Percentiles rank a stretch among this genome's conserved stretches.
Conservation (phyloP, 139 green algal species). For the Chlamydomonas urium region DNA sequence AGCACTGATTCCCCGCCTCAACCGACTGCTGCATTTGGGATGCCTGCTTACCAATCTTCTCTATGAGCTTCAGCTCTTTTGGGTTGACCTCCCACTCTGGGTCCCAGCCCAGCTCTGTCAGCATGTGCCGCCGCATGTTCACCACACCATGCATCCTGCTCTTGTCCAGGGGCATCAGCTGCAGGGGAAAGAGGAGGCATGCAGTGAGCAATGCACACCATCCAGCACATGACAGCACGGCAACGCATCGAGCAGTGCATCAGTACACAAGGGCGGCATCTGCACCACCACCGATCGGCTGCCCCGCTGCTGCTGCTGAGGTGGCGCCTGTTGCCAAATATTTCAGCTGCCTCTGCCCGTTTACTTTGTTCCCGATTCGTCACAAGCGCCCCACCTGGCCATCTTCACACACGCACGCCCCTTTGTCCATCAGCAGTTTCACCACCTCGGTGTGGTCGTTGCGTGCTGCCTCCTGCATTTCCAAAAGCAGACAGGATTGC, state of each 20-base stretch:
- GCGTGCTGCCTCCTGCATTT: constrained; percentile 69
- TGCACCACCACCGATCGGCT: too few relatives aligned
- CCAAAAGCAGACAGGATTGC: too few relatives aligned
- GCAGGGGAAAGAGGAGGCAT: background rate
- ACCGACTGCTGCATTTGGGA: too few relatives aligned
- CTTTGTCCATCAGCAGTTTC: constrained; percentile 61
- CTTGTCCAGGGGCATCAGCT: constrained; percentile 53
- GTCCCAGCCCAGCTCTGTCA: constrained; percentile 60
- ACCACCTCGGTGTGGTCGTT: constrained; percentile 75
- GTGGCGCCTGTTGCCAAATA: too few relatives aligned
- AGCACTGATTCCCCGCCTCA: too few relatives aligned
- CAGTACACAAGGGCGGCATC: too few relatives aligned
- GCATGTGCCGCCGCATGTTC: constrained; percentile 39
- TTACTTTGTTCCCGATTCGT: too few relatives aligned
- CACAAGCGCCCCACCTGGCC: constrained; percentile 51
- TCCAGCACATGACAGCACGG: too few relatives aligned
- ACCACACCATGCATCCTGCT: constrained; percentile 57
- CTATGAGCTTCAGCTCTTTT: constrained; percentile 61
- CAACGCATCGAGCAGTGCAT: too few relatives aligned
- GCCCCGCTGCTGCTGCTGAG: too few relatives aligned
- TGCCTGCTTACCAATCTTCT: constrained; percentile 55
- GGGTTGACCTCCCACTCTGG: constrained; percentile 83
- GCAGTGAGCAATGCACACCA: too few relatives aligned
- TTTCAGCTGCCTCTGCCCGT: too few relatives aligned
- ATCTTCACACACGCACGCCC: constrained; percentile 59